A percentile compares a stretch with the other conserved stretches of the same genome.
These are phyloP conservation scores for Paraglomus brasilianum DNA, from an alignment of 192 early-diverging fungal species.

Conservation along the genomic window DNA sequence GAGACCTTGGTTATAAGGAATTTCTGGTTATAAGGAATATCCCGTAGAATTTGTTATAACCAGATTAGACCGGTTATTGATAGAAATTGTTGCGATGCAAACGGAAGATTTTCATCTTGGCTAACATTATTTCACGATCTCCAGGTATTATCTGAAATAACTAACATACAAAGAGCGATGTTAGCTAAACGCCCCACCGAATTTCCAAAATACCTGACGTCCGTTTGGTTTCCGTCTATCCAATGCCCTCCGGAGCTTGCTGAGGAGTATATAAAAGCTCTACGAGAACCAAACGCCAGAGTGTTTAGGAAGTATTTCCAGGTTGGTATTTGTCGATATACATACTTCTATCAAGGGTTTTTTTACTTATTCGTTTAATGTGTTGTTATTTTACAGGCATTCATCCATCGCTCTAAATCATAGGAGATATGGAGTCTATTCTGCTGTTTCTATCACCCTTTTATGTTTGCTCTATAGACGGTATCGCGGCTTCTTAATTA, in stretches of 20 bases:
- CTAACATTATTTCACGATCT: not conserved
- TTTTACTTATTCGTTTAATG: not conserved
- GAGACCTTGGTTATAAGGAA: too few species aligned
- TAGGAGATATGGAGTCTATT: not conserved
- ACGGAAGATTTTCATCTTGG: not conserved
- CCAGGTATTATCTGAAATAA: constrained; percentile 56
- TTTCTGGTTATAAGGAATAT: too few species aligned
- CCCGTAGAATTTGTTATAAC: too few species aligned
- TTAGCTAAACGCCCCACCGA: constrained; percentile 53
- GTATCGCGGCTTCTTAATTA: not conserved
- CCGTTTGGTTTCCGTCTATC: constrained; percentile 62
- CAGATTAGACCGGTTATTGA: too few species aligned
- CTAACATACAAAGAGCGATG: constrained; percentile 54
- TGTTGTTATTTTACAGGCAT: constrained; percentile 34
- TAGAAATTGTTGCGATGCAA: too few species aligned
- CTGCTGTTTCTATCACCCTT: not conserved
- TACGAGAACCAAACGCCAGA: constrained; percentile 64
- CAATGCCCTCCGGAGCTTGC: constrained; percentile 63
- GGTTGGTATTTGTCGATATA: constrained; percentile 38
- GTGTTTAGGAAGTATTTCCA: constrained; percentile 74
- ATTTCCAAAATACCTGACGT: constrained; percentile 61
- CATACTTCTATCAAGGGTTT: too few species aligned
- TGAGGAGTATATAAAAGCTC: constrained; percentile 71
- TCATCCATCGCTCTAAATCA: constrained; percentile 47
- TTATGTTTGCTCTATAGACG: not conserved